These are phyloP conservation scores for Chlorella sp. DNA, from an alignment of 139 green algal genomes.

Conservation along the genomic window DNA sequence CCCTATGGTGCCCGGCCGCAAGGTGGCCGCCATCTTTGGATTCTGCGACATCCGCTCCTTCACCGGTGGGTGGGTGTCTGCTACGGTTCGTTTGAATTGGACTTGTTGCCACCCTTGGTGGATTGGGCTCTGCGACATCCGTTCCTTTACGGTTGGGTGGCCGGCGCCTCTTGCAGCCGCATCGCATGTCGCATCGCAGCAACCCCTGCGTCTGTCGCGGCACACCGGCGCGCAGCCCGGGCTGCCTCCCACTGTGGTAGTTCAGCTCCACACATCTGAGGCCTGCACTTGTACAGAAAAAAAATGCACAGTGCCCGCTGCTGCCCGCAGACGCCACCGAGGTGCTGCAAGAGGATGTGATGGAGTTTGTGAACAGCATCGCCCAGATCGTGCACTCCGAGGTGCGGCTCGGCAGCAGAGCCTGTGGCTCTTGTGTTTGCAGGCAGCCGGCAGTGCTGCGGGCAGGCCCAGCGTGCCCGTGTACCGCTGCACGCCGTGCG, in stretches of 20 bases:
- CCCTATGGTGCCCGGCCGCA: conserved; percentile 91
- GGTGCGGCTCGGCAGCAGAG: conserved; percentile 3
- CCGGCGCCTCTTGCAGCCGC: too few relatives aligned
- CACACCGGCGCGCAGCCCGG: too few relatives aligned
- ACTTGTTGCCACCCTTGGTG: neutral
- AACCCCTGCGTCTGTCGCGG: too few relatives aligned
- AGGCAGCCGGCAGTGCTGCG: too few relatives aligned
- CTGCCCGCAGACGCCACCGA: conserved; percentile 86
- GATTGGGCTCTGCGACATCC: conserved; percentile 99
- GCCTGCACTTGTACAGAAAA: too few relatives aligned
- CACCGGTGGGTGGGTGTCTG: conserved; percentile 53
- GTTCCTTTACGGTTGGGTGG: conserved; percentile 80
- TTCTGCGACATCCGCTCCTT: conserved; percentile 98
- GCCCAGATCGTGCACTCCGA: conserved; percentile 93
- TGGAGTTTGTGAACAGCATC: conserved; percentile 99
- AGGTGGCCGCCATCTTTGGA: conserved; percentile 90
- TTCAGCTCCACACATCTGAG: too few relatives aligned
- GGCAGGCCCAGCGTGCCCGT: too few relatives aligned
- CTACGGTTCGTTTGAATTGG: neutral
- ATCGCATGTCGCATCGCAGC: too few relatives aligned
- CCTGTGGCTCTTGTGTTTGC: neutral
- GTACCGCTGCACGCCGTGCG: too few relatives aligned
- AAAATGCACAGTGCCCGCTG: too few relatives aligned
- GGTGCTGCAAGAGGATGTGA: conserved; percentile 93
- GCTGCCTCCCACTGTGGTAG: too few relatives aligned